A percentile compares a stretch with the other conserved stretches of the same genome.
Conservation (phyloP, 345 rosid species). For the Garcia nutans region DNA sequence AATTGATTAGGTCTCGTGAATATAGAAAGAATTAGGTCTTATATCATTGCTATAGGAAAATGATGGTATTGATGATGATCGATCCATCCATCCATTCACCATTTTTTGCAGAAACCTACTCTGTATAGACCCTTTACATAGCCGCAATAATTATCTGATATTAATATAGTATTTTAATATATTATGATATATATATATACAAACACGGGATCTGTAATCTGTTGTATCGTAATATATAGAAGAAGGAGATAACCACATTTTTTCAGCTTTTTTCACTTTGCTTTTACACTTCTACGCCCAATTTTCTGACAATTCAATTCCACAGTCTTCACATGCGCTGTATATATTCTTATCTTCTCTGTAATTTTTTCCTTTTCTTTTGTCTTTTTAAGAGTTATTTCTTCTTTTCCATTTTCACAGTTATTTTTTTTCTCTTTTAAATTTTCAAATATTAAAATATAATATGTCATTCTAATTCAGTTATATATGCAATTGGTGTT, state of each 20-base stretch:
- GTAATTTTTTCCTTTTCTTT: background rate
- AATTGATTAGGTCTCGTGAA: background rate
- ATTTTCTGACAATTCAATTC: background rate
- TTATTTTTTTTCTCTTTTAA: no score
- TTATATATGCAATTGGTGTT: no score
- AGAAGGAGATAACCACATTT: no score
- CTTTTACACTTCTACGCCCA: background rate
- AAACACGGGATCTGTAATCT: slow-evolving; percentile 12
- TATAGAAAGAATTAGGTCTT: background rate
- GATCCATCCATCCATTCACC: no score
- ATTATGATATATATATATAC: background rate
- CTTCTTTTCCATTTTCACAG: no score
- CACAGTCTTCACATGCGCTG: slow-evolving; percentile 9
- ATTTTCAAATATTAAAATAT: no score
- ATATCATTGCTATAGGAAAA: background rate
- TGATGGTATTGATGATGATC: no score
- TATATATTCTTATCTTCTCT: background rate
- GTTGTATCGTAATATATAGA: background rate
- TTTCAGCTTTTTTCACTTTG: background rate
- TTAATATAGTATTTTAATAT: no score
- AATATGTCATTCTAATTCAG: no score
- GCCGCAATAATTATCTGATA: slow-evolving; percentile 6
- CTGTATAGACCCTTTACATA: background rate
- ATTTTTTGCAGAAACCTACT: no score
- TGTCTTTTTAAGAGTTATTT: no score